These are phyloP conservation scores for Xylariomycetidae sp. DNA, from an alignment of 2,329 filamentous ascomycete genomes.

Conservation along the genomic window DNA sequence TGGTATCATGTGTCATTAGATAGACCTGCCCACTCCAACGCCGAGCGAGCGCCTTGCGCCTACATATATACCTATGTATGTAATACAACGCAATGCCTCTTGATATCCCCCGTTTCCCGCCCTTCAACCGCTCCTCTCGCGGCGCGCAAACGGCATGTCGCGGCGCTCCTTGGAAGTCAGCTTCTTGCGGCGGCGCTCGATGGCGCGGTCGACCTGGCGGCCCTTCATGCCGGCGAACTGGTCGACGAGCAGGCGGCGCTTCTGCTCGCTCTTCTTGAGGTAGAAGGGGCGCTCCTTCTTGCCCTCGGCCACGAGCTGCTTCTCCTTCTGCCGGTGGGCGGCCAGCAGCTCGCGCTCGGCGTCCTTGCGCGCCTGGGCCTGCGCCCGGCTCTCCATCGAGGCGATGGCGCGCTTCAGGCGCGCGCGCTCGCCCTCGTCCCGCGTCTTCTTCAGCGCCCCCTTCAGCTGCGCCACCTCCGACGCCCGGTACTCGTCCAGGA, in stretches of 20 bases:
- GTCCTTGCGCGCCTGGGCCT: conserved; percentile 64
- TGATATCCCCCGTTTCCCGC: conserved; percentile 12
- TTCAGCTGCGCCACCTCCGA: conserved; percentile 75
- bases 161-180: conserved; percentile 78
- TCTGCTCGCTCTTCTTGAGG: conserved; percentile 86
- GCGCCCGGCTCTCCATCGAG: conserved; percentile 72
- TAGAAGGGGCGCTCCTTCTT: conserved; percentile 93
- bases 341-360: conserved; percentile 62
- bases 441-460: conserved; percentile 55
- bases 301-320: conserved; percentile 76
- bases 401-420: conserved; percentile 65
- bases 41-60: no score
- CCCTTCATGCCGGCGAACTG: conserved; percentile 79
- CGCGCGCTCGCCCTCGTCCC: conserved; percentile 33
- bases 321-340: conserved; percentile 76
- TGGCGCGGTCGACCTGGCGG: conserved; percentile 74
- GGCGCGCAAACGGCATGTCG: conserved; percentile 54
- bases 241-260: conserved; percentile 75
- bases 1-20: no score
- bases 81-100: background rate
- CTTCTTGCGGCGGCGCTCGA: conserved; percentile 89
- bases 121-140: conserved; percentile 34
- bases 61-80: no score
- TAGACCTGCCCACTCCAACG: no score
- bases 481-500: conserved; percentile 79